A percentile compares a stretch with the other conserved stretches of the same genome.
These are phyloP conservation scores for Mallotus japonicus DNA, from an alignment of 441 rosid species.

Conservation along the genomic window DNA sequence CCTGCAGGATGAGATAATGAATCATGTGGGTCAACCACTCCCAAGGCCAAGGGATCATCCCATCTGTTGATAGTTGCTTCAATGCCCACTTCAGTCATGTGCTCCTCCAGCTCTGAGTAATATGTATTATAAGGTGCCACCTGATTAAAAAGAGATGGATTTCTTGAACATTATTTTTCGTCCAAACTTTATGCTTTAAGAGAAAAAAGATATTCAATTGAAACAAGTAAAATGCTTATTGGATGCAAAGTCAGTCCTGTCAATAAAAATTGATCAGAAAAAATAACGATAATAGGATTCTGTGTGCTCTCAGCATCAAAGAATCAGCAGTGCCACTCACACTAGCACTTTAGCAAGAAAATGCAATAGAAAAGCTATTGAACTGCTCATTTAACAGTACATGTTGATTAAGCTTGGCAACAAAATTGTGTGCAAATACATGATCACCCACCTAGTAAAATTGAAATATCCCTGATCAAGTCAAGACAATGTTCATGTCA, in stretches of 20 bases:
- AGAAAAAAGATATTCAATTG: not conserved
- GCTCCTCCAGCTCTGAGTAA: constrained; percentile 88
- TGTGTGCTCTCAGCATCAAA: not conserved
- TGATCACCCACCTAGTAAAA: not conserved
- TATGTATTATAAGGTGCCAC: constrained; percentile 97
- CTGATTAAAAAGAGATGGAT: constrained; percentile 35
- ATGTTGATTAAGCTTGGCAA: not conserved
- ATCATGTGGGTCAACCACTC: constrained; percentile 94
- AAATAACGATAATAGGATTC: not conserved
- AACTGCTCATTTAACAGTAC: not conserved
- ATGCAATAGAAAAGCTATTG: not conserved
- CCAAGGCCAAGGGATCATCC: constrained; percentile 87
- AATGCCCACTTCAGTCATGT: constrained; percentile 84
- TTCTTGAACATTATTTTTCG: not conserved
- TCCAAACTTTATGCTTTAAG: not conserved
- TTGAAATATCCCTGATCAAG: no score
- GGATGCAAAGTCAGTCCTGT: not conserved
- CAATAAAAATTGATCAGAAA: not conserved
- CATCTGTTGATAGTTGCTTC: constrained; percentile 76
- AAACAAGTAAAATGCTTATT: not conserved
- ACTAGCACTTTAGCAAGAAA: not conserved
- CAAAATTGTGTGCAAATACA: not conserved
- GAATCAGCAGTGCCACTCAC: not conserved
- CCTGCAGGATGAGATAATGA: constrained; percentile 98
- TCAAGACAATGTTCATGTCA: not conserved